Evolutionary conservation across 2,329 filamentous ascomycete genomes (phyloP).

Genomic region (Emergomyces pasteurianus): DNA sequence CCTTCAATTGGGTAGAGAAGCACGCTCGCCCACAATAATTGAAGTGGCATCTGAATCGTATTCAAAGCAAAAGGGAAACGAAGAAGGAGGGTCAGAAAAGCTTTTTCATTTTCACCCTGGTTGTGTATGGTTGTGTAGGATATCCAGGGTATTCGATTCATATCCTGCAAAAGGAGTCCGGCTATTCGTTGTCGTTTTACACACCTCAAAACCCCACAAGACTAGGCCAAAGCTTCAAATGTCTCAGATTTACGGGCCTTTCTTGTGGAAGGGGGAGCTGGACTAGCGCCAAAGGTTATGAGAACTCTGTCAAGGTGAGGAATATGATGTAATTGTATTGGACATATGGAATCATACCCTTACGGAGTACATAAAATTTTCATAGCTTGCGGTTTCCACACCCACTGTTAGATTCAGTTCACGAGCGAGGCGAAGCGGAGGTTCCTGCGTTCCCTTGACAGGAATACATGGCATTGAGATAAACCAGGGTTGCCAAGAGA

Average conservation of each 20-base stretch:
- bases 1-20: neutral
- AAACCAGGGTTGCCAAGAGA: too few relatives aligned
- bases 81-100: neutral
- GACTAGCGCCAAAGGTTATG: neutral
- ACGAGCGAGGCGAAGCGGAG: too few relatives aligned
- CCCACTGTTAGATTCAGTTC: neutral
- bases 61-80: too few relatives aligned
- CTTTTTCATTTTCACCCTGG: neutral
- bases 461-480: too few relatives aligned
- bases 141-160: neutral
- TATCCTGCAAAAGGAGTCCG: neutral
- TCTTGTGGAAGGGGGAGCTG: neutral
- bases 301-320: neutral
- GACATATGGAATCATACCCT: too few relatives aligned
- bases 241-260: neutral
- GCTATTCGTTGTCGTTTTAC: neutral
- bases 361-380: too few relatives aligned
- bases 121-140: too few relatives aligned
- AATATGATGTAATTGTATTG: neutral
- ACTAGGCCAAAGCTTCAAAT: neutral
- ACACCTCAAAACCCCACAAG: neutral
- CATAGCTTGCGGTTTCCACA: neutral
- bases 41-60: neutral
- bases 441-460: too few relatives aligned
- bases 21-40: too few relatives aligned